phyloP scores from a whole-genome alignment of 768 basidiomycete genomes.

The Xanthoconium stramineum region DNA sequence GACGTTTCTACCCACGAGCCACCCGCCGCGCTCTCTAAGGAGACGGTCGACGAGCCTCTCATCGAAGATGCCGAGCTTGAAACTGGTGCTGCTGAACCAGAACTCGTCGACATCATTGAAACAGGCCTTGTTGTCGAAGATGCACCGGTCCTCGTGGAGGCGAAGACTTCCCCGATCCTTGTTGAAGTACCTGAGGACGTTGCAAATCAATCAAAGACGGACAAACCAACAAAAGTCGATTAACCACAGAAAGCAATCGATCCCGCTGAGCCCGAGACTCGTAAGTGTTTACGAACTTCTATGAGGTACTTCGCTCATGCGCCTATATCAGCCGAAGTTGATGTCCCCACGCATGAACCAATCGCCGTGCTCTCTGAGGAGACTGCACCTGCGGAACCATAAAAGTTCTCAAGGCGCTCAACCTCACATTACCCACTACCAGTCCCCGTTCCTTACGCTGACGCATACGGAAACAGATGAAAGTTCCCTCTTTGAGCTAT shows the following conservation, averaged over 20 bases:
- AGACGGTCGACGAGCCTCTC: not conserved
- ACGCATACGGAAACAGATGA: not conserved
- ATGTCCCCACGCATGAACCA: not conserved
- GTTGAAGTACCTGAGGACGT: not conserved
- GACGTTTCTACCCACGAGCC: constrained; percentile 1
- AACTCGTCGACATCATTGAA: not conserved
- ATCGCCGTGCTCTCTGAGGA: not conserved
- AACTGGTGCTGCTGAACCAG: not conserved
- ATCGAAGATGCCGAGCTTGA: not conserved
- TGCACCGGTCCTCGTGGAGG: not conserved
- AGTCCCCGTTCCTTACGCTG: not conserved
- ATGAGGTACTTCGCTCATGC: not conserved
- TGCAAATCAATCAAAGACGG: not conserved
- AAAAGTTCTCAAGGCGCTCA: not conserved
- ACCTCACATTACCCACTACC: not conserved
- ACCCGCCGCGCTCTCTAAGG: not conserved
- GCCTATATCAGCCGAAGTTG: not conserved
- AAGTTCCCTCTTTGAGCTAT: not conserved
- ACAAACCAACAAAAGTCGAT: not conserved
- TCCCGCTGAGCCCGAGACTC: not conserved
- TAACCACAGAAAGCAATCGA: not conserved
- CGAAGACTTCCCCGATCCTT: not conserved
- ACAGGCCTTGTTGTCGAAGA: not conserved
- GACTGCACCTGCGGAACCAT: not conserved
- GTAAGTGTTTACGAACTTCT: constrained; percentile 7